Conservation (phyloP, 2,329 filamentous ascomycete species). For the Sporothrix globosa region DNA sequence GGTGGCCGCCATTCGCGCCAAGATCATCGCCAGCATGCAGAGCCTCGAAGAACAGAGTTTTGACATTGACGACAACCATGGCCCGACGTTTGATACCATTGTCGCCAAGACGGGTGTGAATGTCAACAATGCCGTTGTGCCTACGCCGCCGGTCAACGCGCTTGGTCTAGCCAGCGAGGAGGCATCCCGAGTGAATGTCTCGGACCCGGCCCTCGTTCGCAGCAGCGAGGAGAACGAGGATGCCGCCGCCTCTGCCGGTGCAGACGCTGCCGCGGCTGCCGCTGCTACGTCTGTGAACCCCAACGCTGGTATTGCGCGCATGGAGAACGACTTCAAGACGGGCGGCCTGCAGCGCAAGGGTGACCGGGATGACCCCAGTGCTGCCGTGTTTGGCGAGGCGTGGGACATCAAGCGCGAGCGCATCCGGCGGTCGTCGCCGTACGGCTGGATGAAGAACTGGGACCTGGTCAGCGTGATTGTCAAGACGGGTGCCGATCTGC, state of each 20-base stretch:
- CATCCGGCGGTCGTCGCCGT: conserved; percentile 79
- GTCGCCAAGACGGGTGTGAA: conserved; percentile 69
- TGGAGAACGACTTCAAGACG: conserved; percentile 89
- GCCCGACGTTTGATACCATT: conserved; percentile 79
- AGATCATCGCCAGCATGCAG: conserved; percentile 90
- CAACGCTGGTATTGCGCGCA: conserved; percentile 75
- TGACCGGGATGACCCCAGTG: conserved; percentile 82
- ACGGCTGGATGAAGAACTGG: conserved; percentile 90
- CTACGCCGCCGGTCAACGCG: not conserved
- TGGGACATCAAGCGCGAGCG: conserved; percentile 85
- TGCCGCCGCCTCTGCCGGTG: conserved; percentile 16
- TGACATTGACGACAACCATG: conserved; percentile 69
- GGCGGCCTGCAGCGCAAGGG: conserved; percentile 79
- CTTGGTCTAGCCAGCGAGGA: not conserved
- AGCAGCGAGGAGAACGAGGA: conserved; percentile 22
- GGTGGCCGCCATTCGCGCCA: conserved; percentile 80
- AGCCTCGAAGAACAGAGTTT: conserved; percentile 84
- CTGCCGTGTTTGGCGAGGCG: conserved; percentile 83
- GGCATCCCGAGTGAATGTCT: not conserved
- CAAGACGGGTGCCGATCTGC: conserved; percentile 80
- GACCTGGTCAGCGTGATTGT: conserved; percentile 85
- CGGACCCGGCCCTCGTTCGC: conserved; percentile 11
- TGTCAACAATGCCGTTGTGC: conserved; percentile 47
- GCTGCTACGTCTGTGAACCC: conserved; percentile 60
- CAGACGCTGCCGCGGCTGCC: conserved; percentile 44